Conservation (phyloP, 345 rosid species). For the Punica granatum region DNA sequence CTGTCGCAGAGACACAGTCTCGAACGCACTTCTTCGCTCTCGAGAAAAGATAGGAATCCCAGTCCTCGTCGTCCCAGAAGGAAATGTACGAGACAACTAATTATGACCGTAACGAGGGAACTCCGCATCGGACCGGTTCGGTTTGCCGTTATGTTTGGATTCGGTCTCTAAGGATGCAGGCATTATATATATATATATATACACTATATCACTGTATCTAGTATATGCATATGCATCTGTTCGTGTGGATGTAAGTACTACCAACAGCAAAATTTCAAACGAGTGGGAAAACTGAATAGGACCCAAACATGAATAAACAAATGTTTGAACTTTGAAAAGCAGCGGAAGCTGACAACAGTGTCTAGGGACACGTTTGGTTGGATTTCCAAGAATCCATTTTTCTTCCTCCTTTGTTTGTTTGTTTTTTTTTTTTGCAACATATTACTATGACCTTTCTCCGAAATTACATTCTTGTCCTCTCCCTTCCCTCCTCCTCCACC, state of each 20-base stretch:
- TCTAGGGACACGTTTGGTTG: conserved; percentile 22
- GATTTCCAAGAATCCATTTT: conserved; percentile 13
- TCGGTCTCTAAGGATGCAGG: neutral
- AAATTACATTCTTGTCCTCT: conserved; percentile 25
- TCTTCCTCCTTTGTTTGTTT: neutral
- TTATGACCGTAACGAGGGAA: too few species aligned
- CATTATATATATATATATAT: too few species aligned
- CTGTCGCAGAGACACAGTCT: too few species aligned
- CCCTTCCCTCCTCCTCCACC: neutral
- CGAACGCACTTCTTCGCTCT: too few species aligned
- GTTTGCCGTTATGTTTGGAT: too few species aligned
- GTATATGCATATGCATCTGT: neutral
- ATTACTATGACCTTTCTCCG: neutral
- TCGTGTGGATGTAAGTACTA: neutral
- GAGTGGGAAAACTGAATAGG: neutral
- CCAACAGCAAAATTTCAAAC: conserved; percentile 2
- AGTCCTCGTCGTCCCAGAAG: too few species aligned
- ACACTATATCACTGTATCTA: too few species aligned
- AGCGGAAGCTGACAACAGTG: conserved; percentile 21
- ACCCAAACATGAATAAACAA: too few species aligned
- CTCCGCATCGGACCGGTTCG: too few species aligned
- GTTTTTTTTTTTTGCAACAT: neutral
- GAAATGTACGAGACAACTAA: too few species aligned
- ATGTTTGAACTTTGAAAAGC: conserved; percentile 26
- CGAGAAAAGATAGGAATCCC: too few species aligned